Evolutionary conservation across 2,329 filamentous ascomycete species (phyloP).

Genomic region (Bipolaris cookei): DNA sequence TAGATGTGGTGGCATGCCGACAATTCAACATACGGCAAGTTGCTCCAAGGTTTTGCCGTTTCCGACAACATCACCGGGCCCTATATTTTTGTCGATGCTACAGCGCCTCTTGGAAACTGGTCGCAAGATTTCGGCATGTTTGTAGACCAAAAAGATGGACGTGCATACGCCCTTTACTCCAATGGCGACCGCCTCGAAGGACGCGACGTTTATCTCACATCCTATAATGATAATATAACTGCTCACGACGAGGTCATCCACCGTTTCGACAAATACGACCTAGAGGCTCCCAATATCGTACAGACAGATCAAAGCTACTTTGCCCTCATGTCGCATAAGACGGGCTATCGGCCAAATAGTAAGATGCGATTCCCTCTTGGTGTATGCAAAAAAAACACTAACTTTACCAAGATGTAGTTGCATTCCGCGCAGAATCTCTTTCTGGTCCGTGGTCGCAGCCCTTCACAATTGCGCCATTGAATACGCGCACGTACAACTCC

Average conservation of each 20-base stretch:
- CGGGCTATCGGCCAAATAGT: conserved; percentile 67
- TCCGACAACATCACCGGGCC: conserved; percentile 61
- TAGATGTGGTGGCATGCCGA: conserved; percentile 68
- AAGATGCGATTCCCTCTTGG: neutral
- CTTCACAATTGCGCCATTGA: conserved; percentile 59
- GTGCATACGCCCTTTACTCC: conserved; percentile 64
- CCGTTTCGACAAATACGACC: conserved; percentile 65
- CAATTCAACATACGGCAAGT: conserved; percentile 62
- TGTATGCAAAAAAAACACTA: neutral
- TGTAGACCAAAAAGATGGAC: conserved; percentile 64
- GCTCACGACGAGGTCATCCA: conserved; percentile 60
- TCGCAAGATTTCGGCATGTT: conserved; percentile 68
- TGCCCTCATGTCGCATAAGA: conserved; percentile 68
- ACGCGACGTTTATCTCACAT: conserved; percentile 63
- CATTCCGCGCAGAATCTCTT: conserved; percentile 60
- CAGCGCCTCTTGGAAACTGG: conserved; percentile 65
- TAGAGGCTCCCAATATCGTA: conserved; percentile 66
- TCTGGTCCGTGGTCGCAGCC: conserved; percentile 62
- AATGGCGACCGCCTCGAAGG: conserved; percentile 64
- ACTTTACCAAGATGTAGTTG: conserved; percentile 57
- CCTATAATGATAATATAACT: conserved; percentile 61
- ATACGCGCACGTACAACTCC: conserved; percentile 61
- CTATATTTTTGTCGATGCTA: conserved; percentile 62
- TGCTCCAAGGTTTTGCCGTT: conserved; percentile 64
- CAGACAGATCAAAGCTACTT: conserved; percentile 67